These are phyloP conservation scores for Plasmodium knowlesi DNA, from an alignment of 169 alveolate species.

Conservation along the genomic window DNA sequence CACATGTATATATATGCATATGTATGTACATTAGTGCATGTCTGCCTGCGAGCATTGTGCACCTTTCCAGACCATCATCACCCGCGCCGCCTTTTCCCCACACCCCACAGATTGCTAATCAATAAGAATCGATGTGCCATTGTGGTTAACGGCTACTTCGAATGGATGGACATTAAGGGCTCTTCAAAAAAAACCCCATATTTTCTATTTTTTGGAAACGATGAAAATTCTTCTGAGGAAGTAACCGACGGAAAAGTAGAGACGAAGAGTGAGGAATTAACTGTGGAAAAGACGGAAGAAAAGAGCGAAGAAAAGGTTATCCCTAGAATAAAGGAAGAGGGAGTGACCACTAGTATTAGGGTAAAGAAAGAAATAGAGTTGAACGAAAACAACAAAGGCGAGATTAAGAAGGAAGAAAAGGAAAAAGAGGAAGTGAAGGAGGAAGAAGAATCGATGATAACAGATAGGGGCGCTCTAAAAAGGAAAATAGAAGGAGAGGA, in stretches of 20 bases:
- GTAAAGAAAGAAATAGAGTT: conserved; percentile 1
- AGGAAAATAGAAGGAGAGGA: conserved; percentile 18
- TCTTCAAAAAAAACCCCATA: conserved; percentile 29
- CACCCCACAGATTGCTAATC: conserved; percentile 5
- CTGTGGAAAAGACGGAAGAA: background rate
- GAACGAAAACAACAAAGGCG: background rate
- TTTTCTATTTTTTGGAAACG: conserved; percentile 29
- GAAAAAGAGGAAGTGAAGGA: background rate
- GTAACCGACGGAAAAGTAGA: background rate
- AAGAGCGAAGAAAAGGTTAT: background rate
- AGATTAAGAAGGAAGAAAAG: background rate
- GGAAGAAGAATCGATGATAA: background rate
- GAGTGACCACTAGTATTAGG: background rate
- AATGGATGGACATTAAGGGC: conserved; percentile 15
- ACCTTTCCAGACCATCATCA: background rate
- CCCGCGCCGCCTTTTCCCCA: background rate
- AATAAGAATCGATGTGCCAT: conserved; percentile 57
- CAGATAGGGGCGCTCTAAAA: conserved; percentile 12
- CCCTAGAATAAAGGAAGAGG: background rate
- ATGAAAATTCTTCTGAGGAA: background rate
- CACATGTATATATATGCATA: background rate
- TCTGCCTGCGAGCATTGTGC: background rate
- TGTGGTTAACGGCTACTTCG: conserved; percentile 53
- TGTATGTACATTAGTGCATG: conserved; percentile 5
- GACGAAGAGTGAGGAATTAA: background rate